Base-by-base conservation (phyloP, 2,329 filamentous ascomycete genomes). In the Nemania diffusa region DNA sequence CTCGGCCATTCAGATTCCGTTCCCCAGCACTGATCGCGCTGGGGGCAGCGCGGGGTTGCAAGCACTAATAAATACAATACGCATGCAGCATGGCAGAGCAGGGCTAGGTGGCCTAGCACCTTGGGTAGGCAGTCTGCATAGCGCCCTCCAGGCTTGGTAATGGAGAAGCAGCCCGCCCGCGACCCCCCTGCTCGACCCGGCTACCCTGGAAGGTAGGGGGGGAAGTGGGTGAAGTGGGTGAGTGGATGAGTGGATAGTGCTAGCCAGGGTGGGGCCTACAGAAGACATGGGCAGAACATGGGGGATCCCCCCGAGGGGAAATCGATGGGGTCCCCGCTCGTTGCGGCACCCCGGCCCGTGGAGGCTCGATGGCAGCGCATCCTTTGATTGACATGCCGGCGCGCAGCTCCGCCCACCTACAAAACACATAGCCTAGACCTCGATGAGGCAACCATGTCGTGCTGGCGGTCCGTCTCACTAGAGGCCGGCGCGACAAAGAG, bases 1-100 rank as follows among this genome's bases (percentile, higher is more conserved):
- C 71, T 75, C 75, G 76, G 76, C 76, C 76, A 78, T 77, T 78
- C 75, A 78, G 69, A 77, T 77, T 74, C 74, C 76, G 75, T 74
- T 71, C 73, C 69, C 70, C 63, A 68, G 67, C 70, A 66, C 68
- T 71, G 50, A 53, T 42, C 13, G 56, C 40, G 62, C 61, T 65
- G n/a, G 64, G 71, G 69, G 62, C 68, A 68, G 74, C 75, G 76
- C 75, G 76, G 76, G 76, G 76, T 76, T 65, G 65, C 68, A 68
- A 76, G 71, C 75, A 69, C 64, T 75, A 73, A 71, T 73, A 73
- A 73, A 73, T 73, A 73, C 69, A 40, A 62, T 60, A 37, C 44
- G 44, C 44, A 46, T 17, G 22, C 17, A 22, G 29, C 51, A 61
- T 46, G 59, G 13, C 15, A 40, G 15, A 40, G 37, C 37, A 40